Conservation (phyloP, 257 asterid species). For the Solanum habrochaites region DNA sequence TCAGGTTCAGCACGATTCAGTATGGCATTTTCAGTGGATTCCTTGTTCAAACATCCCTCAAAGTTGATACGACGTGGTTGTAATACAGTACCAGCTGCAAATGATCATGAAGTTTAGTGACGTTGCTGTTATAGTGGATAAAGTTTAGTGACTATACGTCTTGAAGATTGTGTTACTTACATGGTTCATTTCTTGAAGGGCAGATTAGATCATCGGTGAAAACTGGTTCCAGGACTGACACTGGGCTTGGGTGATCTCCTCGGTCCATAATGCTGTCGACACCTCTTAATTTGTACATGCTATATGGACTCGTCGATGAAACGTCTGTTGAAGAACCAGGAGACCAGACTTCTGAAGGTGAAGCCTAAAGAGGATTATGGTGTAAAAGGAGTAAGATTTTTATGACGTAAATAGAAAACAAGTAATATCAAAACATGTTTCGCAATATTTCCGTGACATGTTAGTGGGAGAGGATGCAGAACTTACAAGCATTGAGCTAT, state of each 20-base stretch:
- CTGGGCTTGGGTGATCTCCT: slow-evolving; percentile 71
- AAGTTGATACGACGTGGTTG: slow-evolving; percentile 47
- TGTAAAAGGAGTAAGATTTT: neutral
- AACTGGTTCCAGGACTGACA: slow-evolving; percentile 66
- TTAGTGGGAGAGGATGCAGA: neutral
- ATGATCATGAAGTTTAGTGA: neutral
- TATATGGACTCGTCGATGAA: slow-evolving; percentile 24
- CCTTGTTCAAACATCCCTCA: slow-evolving; percentile 28
- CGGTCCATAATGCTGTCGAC: slow-evolving; percentile 27
- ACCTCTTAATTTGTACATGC: slow-evolving; percentile 17
- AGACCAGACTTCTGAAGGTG: slow-evolving; percentile 29
- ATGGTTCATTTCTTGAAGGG: slow-evolving; percentile 34
- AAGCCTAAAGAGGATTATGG: slow-evolving; percentile 13
- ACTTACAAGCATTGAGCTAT: slow-evolving; percentile 19
- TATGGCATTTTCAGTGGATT: slow-evolving; percentile 11
- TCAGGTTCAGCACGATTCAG: slow-evolving; percentile 6
- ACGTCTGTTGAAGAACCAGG: slow-evolving; percentile 21
- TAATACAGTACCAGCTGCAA: slow-evolving; percentile 25
- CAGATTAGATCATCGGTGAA: slow-evolving; percentile 39
- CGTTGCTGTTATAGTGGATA: neutral
- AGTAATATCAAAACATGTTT: neutral
- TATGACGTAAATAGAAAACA: neutral
- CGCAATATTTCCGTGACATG: neutral
- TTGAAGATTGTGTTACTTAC: slow-evolving; percentile 13
- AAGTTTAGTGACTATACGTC: neutral